These are phyloP conservation scores for Epichloe coenophiala DNA, from an alignment of 2,329 filamentous ascomycete species.

Conservation along the genomic window DNA sequence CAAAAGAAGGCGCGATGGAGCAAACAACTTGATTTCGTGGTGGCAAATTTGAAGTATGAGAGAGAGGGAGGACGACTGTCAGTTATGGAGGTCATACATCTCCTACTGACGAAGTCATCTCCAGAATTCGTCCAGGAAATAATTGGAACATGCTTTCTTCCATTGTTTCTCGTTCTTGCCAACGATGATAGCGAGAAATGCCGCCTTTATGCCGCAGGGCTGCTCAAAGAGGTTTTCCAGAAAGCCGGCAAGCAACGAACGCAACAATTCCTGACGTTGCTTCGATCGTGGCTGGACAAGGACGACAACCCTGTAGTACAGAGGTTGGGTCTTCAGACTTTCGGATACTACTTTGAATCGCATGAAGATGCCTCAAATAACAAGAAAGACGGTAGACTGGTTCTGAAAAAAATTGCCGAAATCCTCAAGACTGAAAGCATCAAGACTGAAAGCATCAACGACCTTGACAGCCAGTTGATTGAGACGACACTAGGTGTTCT, in stretches of 20 bases:
- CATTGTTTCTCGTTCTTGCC: constrained; percentile 69
- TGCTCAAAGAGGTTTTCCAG: constrained; percentile 71
- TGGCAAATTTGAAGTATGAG: constrained; percentile 83
- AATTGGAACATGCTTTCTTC: constrained; percentile 68
- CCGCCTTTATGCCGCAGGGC: constrained; percentile 62
- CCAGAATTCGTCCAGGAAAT: constrained; percentile 75
- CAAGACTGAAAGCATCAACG: constrained; percentile 34
- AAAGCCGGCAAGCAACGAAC: constrained; percentile 61
- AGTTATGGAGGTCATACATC: constrained; percentile 81
- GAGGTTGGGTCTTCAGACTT: constrained; percentile 65
- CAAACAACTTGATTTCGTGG: constrained; percentile 78
- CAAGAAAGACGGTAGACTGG: constrained; percentile 52
- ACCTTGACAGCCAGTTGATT: constrained; percentile 55
- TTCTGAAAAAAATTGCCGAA: constrained; percentile 40
- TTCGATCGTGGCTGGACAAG: constrained; percentile 66
- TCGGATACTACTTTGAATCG: constrained; percentile 69
- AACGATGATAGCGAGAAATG: constrained; percentile 86
- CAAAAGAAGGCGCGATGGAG: constrained; percentile 80
- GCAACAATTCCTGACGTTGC: constrained; percentile 54
- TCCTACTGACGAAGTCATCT: constrained; percentile 74
- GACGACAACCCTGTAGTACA: constrained; percentile 58
- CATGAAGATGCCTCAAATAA: constrained; percentile 44
- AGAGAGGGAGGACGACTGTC: constrained; percentile 80
- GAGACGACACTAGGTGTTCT: constrained; percentile 61
- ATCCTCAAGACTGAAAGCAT: constrained; percentile 40